These are phyloP conservation scores for Orbilia blumenaviensis DNA, from an alignment of 2,329 filamentous ascomycete species.

Conservation along the genomic window DNA sequence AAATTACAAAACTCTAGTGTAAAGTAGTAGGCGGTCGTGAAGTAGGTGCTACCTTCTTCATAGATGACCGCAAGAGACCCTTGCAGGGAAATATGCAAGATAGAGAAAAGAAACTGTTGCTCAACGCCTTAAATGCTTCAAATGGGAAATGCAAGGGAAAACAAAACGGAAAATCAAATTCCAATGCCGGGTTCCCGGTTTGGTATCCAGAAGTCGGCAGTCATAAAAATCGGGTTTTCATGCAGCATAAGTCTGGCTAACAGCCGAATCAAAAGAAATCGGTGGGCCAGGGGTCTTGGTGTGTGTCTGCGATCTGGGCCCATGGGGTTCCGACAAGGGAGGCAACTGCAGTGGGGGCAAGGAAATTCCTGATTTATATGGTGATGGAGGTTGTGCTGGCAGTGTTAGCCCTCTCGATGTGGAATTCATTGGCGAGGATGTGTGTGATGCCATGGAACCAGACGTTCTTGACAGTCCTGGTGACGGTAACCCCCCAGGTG, in stretches of 20 bases:
- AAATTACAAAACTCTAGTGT: slow-evolving; percentile 42
- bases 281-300: slow-evolving; percentile 42
- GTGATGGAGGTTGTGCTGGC: slow-evolving; percentile 47
- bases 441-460: slow-evolving; percentile 46
- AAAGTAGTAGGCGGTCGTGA: slow-evolving; percentile 24
- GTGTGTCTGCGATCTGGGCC: slow-evolving; percentile 37
- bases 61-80: slow-evolving; percentile 16
- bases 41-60: neutral
- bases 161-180: slow-evolving; percentile 7
- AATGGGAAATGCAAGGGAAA: slow-evolving; percentile 15
- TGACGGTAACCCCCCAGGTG: slow-evolving; percentile 47
- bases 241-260: slow-evolving; percentile 43
- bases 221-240: slow-evolving; percentile 19
- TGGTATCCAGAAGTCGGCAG: slow-evolving; percentile 3
- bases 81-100: slow-evolving; percentile 35
- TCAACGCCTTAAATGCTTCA: slow-evolving; percentile 51
- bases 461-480: slow-evolving; percentile 48
- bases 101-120: slow-evolving; percentile 29
- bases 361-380: slow-evolving; percentile 45
- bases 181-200: slow-evolving; percentile 12
- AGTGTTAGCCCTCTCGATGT: slow-evolving; percentile 42
- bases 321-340: slow-evolving; percentile 40
- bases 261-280: slow-evolving; percentile 46
- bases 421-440: slow-evolving; percentile 51
- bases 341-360: slow-evolving; percentile 44